phyloP scores from a whole-genome alignment of 768 basidiomycete genomes.

The Collybia sordida region DNA sequence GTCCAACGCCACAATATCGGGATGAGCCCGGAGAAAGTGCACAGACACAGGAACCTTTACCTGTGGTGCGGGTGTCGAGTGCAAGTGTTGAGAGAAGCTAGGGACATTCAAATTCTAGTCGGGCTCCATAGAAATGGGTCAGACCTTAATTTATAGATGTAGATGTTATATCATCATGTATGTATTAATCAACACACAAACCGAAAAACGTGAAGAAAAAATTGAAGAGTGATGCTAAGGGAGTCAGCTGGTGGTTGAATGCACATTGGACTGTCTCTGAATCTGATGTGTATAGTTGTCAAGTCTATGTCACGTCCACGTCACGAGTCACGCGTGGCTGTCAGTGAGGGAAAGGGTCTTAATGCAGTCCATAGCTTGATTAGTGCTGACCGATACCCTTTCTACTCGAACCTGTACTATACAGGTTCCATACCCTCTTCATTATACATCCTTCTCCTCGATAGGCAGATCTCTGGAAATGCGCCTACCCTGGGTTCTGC shows the following conservation, averaged over 20 bases:
- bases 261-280: no score
- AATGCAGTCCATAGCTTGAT: no score
- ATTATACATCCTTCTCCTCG: background rate
- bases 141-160: background rate
- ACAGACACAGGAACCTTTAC: background rate
- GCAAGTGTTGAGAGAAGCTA: background rate
- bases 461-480: conserved; percentile 15
- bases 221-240: no score
- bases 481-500: conserved; percentile 28
- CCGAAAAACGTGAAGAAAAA: no score
- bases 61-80: conserved; percentile 1
- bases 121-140: background rate
- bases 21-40: conserved; percentile 50
- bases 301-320: background rate
- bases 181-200: no score
- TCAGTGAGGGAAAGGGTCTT: no score
- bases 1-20: conserved; percentile 33
- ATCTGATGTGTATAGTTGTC: background rate
- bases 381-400: no score
- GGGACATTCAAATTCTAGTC: background rate
- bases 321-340: background rate
- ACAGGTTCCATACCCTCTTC: conserved; percentile 4
- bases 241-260: no score
- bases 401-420: background rate
- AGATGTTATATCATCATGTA: background rate